Evolutionary conservation across 2,329 filamentous ascomycete species (phyloP), one percentile per base, ranked within the genome.

Genomic region (Phoma sp.): DNA sequence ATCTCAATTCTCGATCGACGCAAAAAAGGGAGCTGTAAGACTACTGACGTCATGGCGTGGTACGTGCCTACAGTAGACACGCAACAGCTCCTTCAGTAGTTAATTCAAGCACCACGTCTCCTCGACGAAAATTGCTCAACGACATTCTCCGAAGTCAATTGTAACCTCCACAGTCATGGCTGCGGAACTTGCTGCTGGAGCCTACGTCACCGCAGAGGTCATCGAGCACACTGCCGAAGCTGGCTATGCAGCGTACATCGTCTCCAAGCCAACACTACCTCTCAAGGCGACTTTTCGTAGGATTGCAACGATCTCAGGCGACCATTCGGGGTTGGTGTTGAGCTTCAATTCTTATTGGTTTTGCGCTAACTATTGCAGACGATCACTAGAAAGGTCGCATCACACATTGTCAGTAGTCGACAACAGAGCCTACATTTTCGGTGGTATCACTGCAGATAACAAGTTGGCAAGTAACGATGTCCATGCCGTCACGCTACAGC

Each of bases 361-460:
- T 9, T 51, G 24, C 11, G 64, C 70, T 52, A 10, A 57, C 18
- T 2, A 13, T 22, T 9, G 7, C 45, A 72, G 59, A 50, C 71
- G 60, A 47, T 72, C 64, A 29, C 43, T 75, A 39, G 67, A 63
- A 14, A 60, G 72, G 4, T 70, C 68, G n/a, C 71, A 75, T 43
- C 77, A 79, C 52, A 75, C 72, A 4, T 47, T 79, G 22, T 77
- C 72, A 1, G 65, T 77, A 1, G 62, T 79, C 29, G 61, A 67
- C 35, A 73, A 77, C 60, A 78, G 77, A 57, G 76, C 77, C 4
- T 79, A 77, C 58, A 72, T 80, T 23, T 79, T 79, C 51, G 78
- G 78, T 33, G 78, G 78, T 41, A 67, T 72, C 32, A 75, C 71
- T 23, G 57, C 67, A 1, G 62, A 67, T 6, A 69, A 68, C n/a